Conservation (phyloP, 345 rosid species). For the Eutrema heterophyllum region DNA sequence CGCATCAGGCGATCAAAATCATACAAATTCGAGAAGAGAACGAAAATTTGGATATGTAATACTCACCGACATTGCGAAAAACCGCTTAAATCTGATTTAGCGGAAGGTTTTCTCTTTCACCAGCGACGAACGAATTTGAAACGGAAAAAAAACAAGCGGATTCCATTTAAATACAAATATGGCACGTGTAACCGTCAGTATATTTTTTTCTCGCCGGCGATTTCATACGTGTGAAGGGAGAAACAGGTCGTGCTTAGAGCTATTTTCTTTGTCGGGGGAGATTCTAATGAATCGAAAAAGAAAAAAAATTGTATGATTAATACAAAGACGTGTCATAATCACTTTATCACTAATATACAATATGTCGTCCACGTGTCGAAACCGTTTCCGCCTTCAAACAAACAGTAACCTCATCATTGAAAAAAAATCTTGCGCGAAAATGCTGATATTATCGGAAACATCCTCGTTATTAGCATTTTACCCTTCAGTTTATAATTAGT, state of each 20-base stretch:
- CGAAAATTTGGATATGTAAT: background rate
- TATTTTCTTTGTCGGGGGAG: constrained; percentile 1
- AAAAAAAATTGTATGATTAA: background rate
- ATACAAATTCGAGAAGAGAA: background rate
- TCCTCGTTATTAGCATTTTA: too few relatives aligned
- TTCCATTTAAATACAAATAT: background rate
- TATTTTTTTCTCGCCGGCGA: background rate
- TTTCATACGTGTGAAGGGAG: background rate
- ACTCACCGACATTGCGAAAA: constrained; percentile 7
- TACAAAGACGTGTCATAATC: constrained; percentile 15
- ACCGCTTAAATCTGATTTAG: background rate
- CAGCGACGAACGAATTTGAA: background rate
- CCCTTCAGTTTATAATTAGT: background rate
- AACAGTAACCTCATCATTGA: background rate
- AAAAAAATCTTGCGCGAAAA: background rate
- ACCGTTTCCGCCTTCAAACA: background rate
- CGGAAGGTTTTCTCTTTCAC: background rate
- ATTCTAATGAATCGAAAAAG: too few relatives aligned
- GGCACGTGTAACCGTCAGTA: background rate
- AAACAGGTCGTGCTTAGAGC: constrained; percentile 19
- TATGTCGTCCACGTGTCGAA: background rate
- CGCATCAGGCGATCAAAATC: background rate
- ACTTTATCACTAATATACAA: too few relatives aligned
- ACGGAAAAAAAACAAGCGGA: background rate
- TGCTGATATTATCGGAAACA: too few relatives aligned